phyloP scores from a whole-genome alignment of 2,329 filamentous ascomycete species.

The Colletotrichum tofieldiae region DNA sequence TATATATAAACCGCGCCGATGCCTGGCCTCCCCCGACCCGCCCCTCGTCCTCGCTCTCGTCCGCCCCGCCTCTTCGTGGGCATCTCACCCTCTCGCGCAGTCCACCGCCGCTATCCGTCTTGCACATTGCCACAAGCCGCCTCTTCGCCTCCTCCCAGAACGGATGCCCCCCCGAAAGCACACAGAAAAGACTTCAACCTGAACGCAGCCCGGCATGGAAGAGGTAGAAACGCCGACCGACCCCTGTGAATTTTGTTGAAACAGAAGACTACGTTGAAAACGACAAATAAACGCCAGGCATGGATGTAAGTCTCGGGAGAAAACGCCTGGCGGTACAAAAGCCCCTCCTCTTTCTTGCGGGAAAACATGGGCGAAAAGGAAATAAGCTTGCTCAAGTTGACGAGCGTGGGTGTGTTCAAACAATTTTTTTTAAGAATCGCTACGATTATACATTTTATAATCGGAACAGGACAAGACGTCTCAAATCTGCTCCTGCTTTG shows the following conservation, averaged over 20 bases:
- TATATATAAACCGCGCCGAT: conserved; percentile 17
- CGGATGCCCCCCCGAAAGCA: not conserved
- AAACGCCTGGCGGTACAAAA: conserved; percentile 5
- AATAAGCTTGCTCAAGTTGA: not conserved
- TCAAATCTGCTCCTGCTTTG: not conserved
- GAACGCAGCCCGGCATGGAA: not conserved
- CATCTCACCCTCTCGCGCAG: not conserved
- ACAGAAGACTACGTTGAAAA: not conserved
- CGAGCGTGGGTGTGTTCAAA: not conserved
- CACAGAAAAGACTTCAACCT: not conserved
- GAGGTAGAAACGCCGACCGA: not conserved
- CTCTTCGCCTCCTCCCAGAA: not conserved
- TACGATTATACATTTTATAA: conserved; percentile 43
- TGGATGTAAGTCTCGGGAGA: not conserved
- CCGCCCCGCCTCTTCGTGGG: not conserved
- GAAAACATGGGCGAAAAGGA: not conserved
- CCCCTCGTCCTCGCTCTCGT: not conserved
- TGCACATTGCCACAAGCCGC: not conserved
- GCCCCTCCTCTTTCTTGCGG: not conserved
- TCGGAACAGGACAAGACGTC: not conserved
- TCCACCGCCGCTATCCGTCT: not conserved
- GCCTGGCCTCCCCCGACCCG: not conserved
- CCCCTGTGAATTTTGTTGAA: not conserved
- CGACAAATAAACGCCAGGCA: not conserved
- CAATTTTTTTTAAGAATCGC: conserved; percentile 24